Evolutionary conservation across 352 stramenopile genomes (phyloP).

Genomic region (Phytophthora podocarpi): DNA sequence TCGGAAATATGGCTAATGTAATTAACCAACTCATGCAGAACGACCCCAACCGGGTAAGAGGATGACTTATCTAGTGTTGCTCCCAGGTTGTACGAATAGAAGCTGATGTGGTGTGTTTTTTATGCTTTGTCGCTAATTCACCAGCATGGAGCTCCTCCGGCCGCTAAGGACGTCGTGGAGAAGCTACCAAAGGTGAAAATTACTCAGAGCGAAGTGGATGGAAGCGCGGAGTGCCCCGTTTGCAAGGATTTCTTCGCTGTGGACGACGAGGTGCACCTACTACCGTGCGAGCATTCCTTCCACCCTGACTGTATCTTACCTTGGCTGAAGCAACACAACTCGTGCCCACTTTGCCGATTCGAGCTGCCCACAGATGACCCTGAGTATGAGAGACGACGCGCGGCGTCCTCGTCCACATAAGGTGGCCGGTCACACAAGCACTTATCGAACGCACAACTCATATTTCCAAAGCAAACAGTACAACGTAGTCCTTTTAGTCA

Average conservation of each 20-base stretch:
- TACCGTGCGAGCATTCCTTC: constrained; percentile 82
- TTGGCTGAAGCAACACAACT: constrained; percentile 91
- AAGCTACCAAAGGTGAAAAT: constrained; percentile 79
- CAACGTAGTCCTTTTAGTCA: constrained; percentile 22
- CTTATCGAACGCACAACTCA: constrained; percentile 7
- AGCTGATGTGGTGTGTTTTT: constrained; percentile 13
- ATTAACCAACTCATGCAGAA: constrained; percentile 92
- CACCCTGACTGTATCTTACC: constrained; percentile 88
- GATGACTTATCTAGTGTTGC: neutral
- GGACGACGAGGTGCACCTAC: constrained; percentile 70
- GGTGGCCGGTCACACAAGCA: neutral
- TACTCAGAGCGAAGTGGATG: constrained; percentile 72
- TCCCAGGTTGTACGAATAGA: neutral
- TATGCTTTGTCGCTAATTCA: constrained; percentile 5
- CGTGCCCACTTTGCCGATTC: constrained; percentile 84
- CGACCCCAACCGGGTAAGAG: constrained; percentile 79
- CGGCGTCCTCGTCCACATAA: constrained; percentile 30
- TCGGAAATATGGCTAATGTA: constrained; percentile 83
- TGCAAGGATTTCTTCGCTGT: constrained; percentile 89
- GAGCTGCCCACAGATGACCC: constrained; percentile 85
- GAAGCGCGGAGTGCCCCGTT: constrained; percentile 80
- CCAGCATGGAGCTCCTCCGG: constrained; percentile 80
- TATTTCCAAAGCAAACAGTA: constrained; percentile 29
- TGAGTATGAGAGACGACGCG: constrained; percentile 76
- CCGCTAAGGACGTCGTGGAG: constrained; percentile 77